These are phyloP conservation scores for Agapanthus africanus DNA, from an alignment of 106 monocot genomes.

Conservation along the genomic window DNA sequence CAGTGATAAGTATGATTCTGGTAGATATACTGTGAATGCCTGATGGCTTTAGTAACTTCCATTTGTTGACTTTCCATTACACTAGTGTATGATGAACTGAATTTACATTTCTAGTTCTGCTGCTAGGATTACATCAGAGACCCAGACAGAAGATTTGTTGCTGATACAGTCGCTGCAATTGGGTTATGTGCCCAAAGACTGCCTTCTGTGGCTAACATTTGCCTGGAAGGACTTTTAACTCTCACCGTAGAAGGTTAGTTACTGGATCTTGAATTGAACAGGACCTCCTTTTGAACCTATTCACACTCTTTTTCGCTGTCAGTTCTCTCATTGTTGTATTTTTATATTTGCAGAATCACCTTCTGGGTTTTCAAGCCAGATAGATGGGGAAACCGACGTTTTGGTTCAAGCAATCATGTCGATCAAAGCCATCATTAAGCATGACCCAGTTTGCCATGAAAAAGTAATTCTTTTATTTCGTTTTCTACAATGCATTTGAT, in stretches of 20 bases:
- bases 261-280: not conserved
- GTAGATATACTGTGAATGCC: not conserved
- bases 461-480: slow-evolving; percentile 40
- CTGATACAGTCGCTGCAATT: slow-evolving; percentile 86
- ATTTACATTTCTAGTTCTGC: slow-evolving; percentile 33
- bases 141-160: slow-evolving; percentile 86
- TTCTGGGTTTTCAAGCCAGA: slow-evolving; percentile 12
- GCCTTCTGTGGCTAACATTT: slow-evolving; percentile 42
- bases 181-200: slow-evolving; percentile 69
- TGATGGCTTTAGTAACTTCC: not conserved
- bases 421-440: slow-evolving; percentile 66
- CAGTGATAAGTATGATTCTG: not conserved
- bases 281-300: not conserved
- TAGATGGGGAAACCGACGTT: slow-evolving; percentile 59
- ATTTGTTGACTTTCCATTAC: not conserved
- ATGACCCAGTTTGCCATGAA: slow-evolving; percentile 57
- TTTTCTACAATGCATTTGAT: not conserved
- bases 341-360: slow-evolving; percentile 48
- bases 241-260: slow-evolving; percentile 59
- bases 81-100: slow-evolving; percentile 16
- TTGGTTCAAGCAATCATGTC: slow-evolving; percentile 95
- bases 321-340: not conserved
- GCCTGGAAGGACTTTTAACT: slow-evolving; percentile 65
- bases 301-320: not conserved
- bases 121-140: slow-evolving; percentile 89